These are phyloP conservation scores for Rhizophora mangle DNA, from an alignment of 345 rosid species.

Conservation along the genomic window DNA sequence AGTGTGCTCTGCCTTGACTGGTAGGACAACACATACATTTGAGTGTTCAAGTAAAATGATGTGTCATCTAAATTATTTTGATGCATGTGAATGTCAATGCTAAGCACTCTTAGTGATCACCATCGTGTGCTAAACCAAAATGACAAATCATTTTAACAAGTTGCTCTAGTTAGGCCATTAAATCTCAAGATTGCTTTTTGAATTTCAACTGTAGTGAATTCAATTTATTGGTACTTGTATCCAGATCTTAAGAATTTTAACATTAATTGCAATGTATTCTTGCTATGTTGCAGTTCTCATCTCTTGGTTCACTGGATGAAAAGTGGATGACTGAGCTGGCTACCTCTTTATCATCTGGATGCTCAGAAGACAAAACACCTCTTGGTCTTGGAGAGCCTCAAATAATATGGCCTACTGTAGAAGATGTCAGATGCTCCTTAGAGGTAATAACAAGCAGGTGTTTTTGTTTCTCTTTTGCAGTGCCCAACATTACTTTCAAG, in stretches of 20 bases:
- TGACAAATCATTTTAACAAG: background rate
- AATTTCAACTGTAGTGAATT: too few relatives aligned
- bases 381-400: constrained; percentile 75
- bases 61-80: too few relatives aligned
- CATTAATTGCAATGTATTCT: constrained; percentile 5
- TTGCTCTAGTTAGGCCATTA: background rate
- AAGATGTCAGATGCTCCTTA: constrained; percentile 85
- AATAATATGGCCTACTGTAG: constrained; percentile 93
- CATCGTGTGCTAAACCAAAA: background rate
- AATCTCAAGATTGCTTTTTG: too few relatives aligned
- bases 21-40: background rate
- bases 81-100: background rate
- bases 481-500: background rate
- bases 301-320: constrained; percentile 89
- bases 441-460: constrained; percentile 53
- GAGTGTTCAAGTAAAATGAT: too few relatives aligned
- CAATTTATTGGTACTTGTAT: background rate
- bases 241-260: constrained; percentile 4
- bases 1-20: background rate
- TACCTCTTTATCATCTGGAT: constrained; percentile 78
- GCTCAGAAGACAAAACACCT: constrained; percentile 63
- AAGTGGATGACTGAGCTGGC: constrained; percentile 91
- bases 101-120: background rate
- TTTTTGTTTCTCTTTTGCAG: constrained; percentile 5
- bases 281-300: constrained; percentile 66